These are phyloP conservation scores for Lyophyllum shimeji DNA, from an alignment of 768 basidiomycete genomes.

Conservation along the genomic window DNA sequence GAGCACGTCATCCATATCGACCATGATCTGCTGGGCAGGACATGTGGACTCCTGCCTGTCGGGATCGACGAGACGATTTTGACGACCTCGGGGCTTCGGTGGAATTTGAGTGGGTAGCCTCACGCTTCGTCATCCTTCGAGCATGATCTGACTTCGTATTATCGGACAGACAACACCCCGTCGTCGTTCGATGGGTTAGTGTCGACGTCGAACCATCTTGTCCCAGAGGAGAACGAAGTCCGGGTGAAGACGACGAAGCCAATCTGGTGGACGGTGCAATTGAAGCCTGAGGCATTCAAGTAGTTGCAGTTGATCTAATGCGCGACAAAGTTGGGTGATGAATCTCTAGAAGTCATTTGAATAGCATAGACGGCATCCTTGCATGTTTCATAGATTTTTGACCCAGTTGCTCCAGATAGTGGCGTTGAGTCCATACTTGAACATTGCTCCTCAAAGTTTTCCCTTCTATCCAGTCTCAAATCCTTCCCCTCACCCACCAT, in stretches of 20 bases:
- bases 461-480: not conserved
- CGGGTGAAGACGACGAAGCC: constrained; percentile 77
- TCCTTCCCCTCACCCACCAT: constrained; percentile 13
- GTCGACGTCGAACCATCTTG: constrained; percentile 92
- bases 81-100: constrained; percentile 82
- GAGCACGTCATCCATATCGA: constrained; percentile 79
- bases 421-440: not conserved
- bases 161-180: constrained; percentile 45
- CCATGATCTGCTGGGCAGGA: constrained; percentile 72
- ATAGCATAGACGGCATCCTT: too few relatives aligned
- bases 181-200: constrained; percentile 85
- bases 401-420: too few relatives aligned
- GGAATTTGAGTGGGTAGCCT: constrained; percentile 75
- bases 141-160: not conserved
- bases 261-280: constrained; percentile 89
- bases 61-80: constrained; percentile 76
- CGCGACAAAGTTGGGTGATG: not conserved
- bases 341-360: not conserved
- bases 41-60: constrained; percentile 93
- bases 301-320: constrained; percentile 11
- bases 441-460: not conserved
- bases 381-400: too few relatives aligned
- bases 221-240: constrained; percentile 63
- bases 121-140: not conserved
- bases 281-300: constrained; percentile 40